These are phyloP conservation scores for Boletus vermiculosoides DNA, from an alignment of 768 basidiomycete species.

Conservation along the genomic window DNA sequence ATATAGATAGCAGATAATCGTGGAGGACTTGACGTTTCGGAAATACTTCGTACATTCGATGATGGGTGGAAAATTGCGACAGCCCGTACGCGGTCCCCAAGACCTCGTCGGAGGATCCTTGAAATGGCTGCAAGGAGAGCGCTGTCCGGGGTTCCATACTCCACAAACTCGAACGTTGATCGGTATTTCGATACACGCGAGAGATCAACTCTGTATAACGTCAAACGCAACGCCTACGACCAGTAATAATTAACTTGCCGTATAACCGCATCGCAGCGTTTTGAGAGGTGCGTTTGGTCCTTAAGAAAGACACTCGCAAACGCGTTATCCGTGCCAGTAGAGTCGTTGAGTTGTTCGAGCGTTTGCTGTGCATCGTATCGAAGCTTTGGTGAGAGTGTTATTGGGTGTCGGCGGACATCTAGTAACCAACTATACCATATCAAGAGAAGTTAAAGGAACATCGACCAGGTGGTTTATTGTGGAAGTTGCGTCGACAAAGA, in stretches of 20 bases:
- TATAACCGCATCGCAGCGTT: conserved; percentile 73
- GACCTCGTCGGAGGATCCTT: conserved; percentile 55
- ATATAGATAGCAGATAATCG: conserved; percentile 55
- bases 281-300: conserved; percentile 60
- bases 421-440: conserved; percentile 52
- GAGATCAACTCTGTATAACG: conserved; percentile 45
- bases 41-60: conserved; percentile 44
- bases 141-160: conserved; percentile 58
- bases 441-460: conserved; percentile 74
- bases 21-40: conserved; percentile 54
- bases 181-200: conserved; percentile 43
- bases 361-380: conserved; percentile 74
- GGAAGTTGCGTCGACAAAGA: conserved; percentile 79
- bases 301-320: conserved; percentile 73
- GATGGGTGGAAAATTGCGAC: conserved; percentile 59
- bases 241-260: conserved; percentile 40
- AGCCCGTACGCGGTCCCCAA: conserved; percentile 70
- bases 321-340: conserved; percentile 49
- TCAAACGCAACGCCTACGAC: conserved; percentile 2
- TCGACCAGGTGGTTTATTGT: conserved; percentile 73
- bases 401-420: too few relatives aligned
- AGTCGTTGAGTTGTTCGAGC: conserved; percentile 57
- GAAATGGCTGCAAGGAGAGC: conserved; percentile 55
- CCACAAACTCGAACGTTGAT: conserved; percentile 39
- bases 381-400: conserved; percentile 48